Conservation (phyloP, 768 basidiomycete species). For the Serendipita sp. region DNA sequence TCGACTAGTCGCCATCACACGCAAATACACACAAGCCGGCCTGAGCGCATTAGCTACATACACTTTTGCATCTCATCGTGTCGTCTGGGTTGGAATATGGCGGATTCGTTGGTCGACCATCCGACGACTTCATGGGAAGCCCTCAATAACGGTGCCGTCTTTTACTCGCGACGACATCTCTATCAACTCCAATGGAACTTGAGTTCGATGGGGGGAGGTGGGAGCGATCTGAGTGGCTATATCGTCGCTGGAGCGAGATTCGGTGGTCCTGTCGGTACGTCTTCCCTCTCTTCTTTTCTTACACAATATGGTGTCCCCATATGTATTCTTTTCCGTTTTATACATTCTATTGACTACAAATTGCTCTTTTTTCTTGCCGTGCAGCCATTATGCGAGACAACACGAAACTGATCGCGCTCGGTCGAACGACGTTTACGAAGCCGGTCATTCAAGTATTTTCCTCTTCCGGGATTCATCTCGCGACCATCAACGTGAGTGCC, state of each 20-base stretch:
- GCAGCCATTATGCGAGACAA: constrained; percentile 78
- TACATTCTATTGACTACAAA: not conserved
- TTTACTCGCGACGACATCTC: constrained; percentile 70
- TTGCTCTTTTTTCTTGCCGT: too few relatives aligned
- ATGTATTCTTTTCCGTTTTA: not conserved
- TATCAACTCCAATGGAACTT: constrained; percentile 72
- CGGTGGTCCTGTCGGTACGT: constrained; percentile 78
- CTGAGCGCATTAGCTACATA: too few relatives aligned
- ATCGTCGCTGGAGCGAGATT: constrained; percentile 66
- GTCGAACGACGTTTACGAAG: constrained; percentile 44
- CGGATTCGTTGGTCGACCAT: constrained; percentile 22
- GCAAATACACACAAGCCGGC: too few relatives aligned
- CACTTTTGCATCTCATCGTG: too few relatives aligned
- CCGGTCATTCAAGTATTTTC: constrained; percentile 82
- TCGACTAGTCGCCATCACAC: too few relatives aligned
- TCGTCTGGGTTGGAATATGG: too few relatives aligned
- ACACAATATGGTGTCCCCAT: too few relatives aligned
- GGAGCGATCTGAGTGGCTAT: constrained; percentile 52
- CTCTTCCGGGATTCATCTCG: constrained; percentile 62
- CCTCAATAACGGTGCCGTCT: constrained; percentile 73
- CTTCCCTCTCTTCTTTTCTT: not conserved
- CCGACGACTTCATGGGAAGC: constrained; percentile 81
- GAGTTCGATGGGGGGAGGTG: constrained; percentile 20
- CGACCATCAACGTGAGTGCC: constrained; percentile 55
- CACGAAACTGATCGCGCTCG: constrained; percentile 60